Percentiles rank a stretch among this genome's conserved stretches.
phyloP scores from a whole-genome alignment of 2,329 filamentous ascomycete species.

The Delphinella strobiligena region DNA sequence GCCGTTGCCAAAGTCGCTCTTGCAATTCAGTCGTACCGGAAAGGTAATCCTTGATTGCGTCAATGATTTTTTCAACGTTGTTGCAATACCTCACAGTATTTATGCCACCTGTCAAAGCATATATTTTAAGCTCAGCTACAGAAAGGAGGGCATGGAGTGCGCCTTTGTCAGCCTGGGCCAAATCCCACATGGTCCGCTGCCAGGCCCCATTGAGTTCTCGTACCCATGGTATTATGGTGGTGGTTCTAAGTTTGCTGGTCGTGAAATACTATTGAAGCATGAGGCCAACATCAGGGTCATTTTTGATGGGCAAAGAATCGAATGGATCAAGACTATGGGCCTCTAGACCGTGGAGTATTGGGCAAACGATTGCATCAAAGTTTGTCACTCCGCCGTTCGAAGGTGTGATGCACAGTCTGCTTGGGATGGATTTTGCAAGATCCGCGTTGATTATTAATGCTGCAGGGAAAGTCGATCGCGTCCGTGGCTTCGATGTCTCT shows the following conservation, averaged over 20 bases:
- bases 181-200: background rate
- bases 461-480: no score
- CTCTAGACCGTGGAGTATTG: background rate
- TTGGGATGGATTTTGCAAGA: no score
- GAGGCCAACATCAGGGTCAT: background rate
- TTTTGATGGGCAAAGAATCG: background rate
- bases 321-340: background rate
- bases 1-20: background rate
- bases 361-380: no score
- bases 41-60: background rate
- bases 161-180: background rate
- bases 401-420: background rate
- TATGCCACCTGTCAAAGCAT: background rate
- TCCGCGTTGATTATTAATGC: no score
- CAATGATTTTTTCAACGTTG: background rate
- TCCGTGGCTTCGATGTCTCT: no score
- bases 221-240: background rate
- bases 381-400: no score
- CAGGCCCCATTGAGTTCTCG: background rate
- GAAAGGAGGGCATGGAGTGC: background rate
- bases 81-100: background rate
- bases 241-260: background rate
- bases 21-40: background rate
- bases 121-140: background rate
- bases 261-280: background rate